phyloP scores from a whole-genome alignment of 2,329 filamentous ascomycete genomes.

The Diaporthe citrichinensis region DNA sequence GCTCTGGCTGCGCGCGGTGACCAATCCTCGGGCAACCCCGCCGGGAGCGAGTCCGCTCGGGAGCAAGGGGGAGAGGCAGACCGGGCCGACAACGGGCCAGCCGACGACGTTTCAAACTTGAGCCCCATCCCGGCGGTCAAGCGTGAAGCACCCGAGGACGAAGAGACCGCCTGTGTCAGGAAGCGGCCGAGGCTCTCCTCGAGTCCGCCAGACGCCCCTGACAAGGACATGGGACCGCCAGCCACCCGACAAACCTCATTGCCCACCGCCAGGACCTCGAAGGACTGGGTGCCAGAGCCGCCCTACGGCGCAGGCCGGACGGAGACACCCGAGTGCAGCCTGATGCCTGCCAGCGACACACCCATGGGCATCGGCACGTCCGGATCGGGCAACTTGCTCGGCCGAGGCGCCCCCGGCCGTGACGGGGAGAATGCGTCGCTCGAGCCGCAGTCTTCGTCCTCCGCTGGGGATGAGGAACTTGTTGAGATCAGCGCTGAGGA shows the following conservation, averaged over 20 bases:
- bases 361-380: not conserved
- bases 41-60: not conserved
- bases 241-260: too few species aligned
- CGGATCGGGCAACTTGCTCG: not conserved
- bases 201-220: not conserved
- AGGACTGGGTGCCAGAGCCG: not conserved
- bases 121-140: not conserved
- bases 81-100: not conserved
- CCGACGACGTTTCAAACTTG: not conserved
- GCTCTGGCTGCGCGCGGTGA: too few species aligned
- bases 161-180: not conserved
- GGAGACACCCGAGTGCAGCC: not conserved
- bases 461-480: not conserved
- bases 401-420: not conserved
- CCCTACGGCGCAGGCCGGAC: not conserved
- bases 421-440: too few species aligned
- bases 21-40: too few species aligned
- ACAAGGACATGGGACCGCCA: not conserved
- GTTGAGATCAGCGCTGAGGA: not conserved
- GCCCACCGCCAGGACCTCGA: not conserved
- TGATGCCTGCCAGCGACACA: not conserved
- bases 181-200: not conserved
- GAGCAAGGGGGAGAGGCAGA: not conserved
- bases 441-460: not conserved
- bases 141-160: not conserved